Base-by-base conservation (phyloP, 2,329 filamentous ascomycete species). In the Byssoonygena ceratinophila region DNA sequence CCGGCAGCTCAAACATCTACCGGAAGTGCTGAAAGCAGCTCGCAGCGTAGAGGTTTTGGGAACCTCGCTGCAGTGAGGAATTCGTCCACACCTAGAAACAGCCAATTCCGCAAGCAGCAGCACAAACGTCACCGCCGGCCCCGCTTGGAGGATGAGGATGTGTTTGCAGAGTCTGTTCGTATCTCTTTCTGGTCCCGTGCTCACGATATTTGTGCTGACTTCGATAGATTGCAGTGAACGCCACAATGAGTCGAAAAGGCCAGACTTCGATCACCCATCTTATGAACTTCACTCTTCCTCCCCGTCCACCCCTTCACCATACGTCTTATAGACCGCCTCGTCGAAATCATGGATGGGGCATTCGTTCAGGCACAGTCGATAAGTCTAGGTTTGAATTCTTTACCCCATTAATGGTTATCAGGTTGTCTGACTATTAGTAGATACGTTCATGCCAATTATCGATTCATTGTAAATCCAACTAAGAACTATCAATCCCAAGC, bases 221-320 rank as follows among this genome's bases (percentile, higher is more conserved):
- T 29, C 31, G 56, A 34, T 59, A 78, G 79, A 75, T 75, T 70
- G 77, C 75, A 70, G 84, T 82, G 78, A 77, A 72, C 66, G 78
- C 79, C 50, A 75, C 78, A 55, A 82, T 73, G 60, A 82, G 81
- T 61, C 84, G 92, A 54, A 87, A 92, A 62, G 92, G 92, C 51
- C 91, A 96, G 70, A 96, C 89, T 51, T 94, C 87, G 63, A 98
- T 98, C 66, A 97, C 92, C 37, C 92, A 98, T 69, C 74, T 98
- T 53, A 86, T 98, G 77, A 91, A 91, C 73, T 94, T 96, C 69
- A 82, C 85, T 41, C 75, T 88, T 18, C 86, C 90, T 20, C 82
- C 85, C 39, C 81, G 87, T 45, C 84, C 84, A 20, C 80, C 83
- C 55, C 64, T 80, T 47, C 66, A 73, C 53, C 71, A 76, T 52